These are phyloP conservation scores for Penicillium bovifimosum DNA, from an alignment of 495 filamentous ascomycete species.

Conservation along the genomic window DNA sequence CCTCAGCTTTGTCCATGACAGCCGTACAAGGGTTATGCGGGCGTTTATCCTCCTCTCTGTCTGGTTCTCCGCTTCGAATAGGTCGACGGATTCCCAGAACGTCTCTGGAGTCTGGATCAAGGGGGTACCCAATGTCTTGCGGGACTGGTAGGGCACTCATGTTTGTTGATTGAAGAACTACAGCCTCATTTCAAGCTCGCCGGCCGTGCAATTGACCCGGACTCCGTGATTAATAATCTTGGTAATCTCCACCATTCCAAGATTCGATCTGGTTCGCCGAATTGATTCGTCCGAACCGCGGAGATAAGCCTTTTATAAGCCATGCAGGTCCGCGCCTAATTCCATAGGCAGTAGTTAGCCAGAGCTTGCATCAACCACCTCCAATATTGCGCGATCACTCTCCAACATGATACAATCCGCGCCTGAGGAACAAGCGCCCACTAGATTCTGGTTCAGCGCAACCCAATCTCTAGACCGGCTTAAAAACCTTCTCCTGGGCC, in stretches of 20 bases:
- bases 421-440: slow-evolving; percentile 2
- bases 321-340: slow-evolving; percentile 1
- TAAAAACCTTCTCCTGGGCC: slow-evolving; percentile 3
- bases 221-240: slow-evolving; percentile 25
- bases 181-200: neutral
- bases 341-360: neutral
- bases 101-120: too few species aligned
- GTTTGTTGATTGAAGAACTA: too few species aligned
- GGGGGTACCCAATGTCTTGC: too few species aligned
- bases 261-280: slow-evolving; percentile 11
- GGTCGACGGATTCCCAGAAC: too few species aligned
- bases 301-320: slow-evolving; percentile 6
- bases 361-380: neutral
- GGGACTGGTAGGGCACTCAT: too few species aligned
- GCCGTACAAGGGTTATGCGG: too few species aligned
- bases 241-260: slow-evolving; percentile 17
- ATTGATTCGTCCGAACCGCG: slow-evolving; percentile 7
- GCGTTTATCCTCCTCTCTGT: too few species aligned
- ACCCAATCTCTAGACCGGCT: slow-evolving; percentile 15
- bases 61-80: too few species aligned
- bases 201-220: neutral
- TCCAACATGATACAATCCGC: slow-evolving; percentile 4
- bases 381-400: slow-evolving; percentile 1
- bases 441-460: slow-evolving; percentile 18
- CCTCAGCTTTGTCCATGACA: too few species aligned